phyloP scores from a whole-genome alignment of 352 stramenopile species.

The Thalassiosira exigua region DNA sequence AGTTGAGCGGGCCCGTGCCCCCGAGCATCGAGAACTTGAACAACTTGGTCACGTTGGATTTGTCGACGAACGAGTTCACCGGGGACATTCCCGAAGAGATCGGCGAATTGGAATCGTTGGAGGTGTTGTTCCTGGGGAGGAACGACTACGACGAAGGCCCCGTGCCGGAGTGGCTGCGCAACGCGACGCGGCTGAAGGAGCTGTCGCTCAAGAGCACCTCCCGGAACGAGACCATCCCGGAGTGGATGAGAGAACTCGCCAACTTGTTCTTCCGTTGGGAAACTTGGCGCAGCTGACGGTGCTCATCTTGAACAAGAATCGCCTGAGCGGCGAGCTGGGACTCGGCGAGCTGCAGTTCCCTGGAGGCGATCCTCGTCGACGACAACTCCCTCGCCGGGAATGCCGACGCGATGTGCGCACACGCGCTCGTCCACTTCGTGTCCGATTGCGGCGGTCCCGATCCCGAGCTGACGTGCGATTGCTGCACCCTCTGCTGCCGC shows the following conservation, averaged over 20 bases:
- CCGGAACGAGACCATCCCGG: conserved; percentile 59
- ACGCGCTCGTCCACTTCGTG: not conserved
- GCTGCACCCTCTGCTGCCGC: conserved; percentile 66
- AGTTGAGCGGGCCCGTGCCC: conserved; percentile 59
- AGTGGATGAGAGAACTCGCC: conserved; percentile 40
- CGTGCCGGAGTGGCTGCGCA: conserved; percentile 57
- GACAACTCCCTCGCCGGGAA: conserved; percentile 8
- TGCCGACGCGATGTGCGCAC: conserved; percentile 6
- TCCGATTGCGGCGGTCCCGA: conserved; percentile 39
- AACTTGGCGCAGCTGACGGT: conserved; percentile 58
- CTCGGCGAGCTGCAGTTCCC: conserved; percentile 14
- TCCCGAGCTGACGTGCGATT: conserved; percentile 59
- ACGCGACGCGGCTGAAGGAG: conserved; percentile 65
- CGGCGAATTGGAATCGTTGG: conserved; percentile 44
- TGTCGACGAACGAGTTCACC: conserved; percentile 62
- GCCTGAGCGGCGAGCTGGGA: conserved; percentile 52
- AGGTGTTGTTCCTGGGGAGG: conserved; percentile 46
- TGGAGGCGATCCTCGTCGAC: conserved; percentile 45
- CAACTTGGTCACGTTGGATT: conserved; percentile 66
- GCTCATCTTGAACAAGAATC: conserved; percentile 64
- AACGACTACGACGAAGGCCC: conserved; percentile 49
- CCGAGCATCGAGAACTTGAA: conserved; percentile 47
- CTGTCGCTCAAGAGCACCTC: conserved; percentile 70
- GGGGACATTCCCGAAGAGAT: conserved; percentile 53
- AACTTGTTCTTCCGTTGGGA: conserved; percentile 57